phyloP scores from a whole-genome alignment of 2,329 filamentous ascomycete genomes.

The Sclerotinia nivalis region DNA sequence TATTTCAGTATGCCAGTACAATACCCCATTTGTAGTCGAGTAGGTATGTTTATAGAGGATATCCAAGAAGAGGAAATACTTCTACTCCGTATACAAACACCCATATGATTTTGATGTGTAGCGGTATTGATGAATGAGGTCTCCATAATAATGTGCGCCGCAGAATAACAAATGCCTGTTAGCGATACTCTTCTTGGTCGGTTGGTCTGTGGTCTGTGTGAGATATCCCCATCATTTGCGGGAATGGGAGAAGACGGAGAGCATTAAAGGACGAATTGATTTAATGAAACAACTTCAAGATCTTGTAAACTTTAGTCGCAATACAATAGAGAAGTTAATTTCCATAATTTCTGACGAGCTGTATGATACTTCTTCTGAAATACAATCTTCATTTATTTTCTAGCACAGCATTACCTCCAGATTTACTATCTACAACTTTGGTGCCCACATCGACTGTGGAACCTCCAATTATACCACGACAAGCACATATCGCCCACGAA shows the following conservation, averaged over 20 bases:
- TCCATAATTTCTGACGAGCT: not conserved
- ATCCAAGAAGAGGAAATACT: not conserved
- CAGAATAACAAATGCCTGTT: not conserved
- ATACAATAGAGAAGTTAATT: not conserved
- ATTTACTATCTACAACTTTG: not conserved
- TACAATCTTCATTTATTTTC: not conserved
- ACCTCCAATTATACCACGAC: constrained; percentile 7
- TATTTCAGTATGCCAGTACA: too few relatives aligned
- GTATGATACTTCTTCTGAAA: not conserved
- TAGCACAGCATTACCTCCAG: not conserved
- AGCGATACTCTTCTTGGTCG: not conserved
- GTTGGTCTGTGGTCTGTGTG: constrained; percentile 3
- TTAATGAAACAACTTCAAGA: constrained; percentile 6
- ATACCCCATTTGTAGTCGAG: not conserved
- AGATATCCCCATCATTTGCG: not conserved
- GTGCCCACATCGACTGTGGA: constrained; percentile 12
- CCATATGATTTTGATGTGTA: not conserved
- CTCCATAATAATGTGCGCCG: not conserved
- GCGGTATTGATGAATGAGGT: not conserved
- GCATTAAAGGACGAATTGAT: not conserved
- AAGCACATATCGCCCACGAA: constrained; percentile 12
- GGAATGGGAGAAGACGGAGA: not conserved
- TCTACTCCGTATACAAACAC: not conserved
- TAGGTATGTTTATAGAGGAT: not conserved
- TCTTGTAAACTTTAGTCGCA: constrained; percentile 5